Conservation (phyloP, 2,329 filamentous ascomycete species). For the Exophiala xenobiotica region DNA sequence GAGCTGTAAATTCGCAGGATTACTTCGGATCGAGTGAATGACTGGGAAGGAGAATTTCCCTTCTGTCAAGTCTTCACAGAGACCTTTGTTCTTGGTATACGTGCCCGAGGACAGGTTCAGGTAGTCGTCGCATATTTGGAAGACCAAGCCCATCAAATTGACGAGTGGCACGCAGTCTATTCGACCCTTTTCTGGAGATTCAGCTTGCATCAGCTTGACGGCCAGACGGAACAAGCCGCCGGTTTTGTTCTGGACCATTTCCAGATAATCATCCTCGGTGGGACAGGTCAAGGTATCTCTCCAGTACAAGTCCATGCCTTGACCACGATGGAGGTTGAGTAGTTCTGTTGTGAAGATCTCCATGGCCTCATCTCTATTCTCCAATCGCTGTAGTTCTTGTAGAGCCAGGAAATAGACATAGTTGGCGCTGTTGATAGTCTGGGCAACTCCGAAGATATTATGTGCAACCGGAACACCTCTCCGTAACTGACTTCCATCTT, state of each 20-base stretch:
- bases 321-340: constrained; percentile 48
- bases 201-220: constrained; percentile 47
- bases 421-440: constrained; percentile 54
- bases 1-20: constrained; percentile 56
- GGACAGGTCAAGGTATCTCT: constrained; percentile 47
- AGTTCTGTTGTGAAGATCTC: constrained; percentile 47
- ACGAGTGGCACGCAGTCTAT: constrained; percentile 63
- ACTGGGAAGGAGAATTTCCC: constrained; percentile 96
- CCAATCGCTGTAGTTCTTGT: constrained; percentile 43
- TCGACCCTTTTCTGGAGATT: constrained; percentile 30
- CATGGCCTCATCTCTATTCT: constrained; percentile 40
- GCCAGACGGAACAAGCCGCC: constrained; percentile 49
- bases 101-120: constrained; percentile 72
- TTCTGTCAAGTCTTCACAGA: constrained; percentile 93
- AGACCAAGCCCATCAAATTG: constrained; percentile 52
- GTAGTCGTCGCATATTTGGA: constrained; percentile 68
- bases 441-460: constrained; percentile 50
- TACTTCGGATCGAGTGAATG: constrained; percentile 78
- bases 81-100: constrained; percentile 86
- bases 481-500: constrained; percentile 50
- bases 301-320: constrained; percentile 52
- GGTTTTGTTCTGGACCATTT: constrained; percentile 52
- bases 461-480: constrained; percentile 51
- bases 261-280: constrained; percentile 48
- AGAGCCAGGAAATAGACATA: constrained; percentile 49